Base-by-base conservation (phyloP, 768 basidiomycete species). In the Pleurotus citrinopileatus region DNA sequence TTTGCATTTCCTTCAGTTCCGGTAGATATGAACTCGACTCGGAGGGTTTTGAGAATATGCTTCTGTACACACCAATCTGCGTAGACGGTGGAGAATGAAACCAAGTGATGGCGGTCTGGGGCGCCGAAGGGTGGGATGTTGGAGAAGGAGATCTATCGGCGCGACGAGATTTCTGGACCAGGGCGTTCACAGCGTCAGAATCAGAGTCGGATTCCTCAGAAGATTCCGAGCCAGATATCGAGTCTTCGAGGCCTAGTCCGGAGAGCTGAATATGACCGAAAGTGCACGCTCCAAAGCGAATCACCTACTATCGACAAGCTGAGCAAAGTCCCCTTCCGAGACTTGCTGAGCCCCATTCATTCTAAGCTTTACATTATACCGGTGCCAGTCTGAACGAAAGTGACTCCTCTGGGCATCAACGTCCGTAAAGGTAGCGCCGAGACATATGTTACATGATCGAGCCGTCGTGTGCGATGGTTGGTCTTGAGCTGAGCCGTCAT, bases 381-480 rank as follows among this genome's bases (percentile, higher is more conserved):
- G 82, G 77, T 99, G 96, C 97, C 96, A 98, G 69, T 99, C 96
- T 8, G 91, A 91, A 60, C 86, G 84, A 67, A 91, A 97, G 69
- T 98, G 96, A 1, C 72, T 67, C 47, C 94, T 79, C 61, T 98
- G 94, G 55, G 89, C 89, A 28, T 89, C 83, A 4, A 98, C 79
- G 54, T 87, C 84, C 10, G 72, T 59, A 59, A 98, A 98, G 0
- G 70, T 61, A 2, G 80, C 77, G 3, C 84, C 88, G 15, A 83
- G 74, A 61, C 91, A 94, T 46, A 92, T 71, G 48, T 81, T 87
- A 65, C 91, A 93, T 0, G 84, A 73, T 53, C 82, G 74, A 29
- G 80, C 73, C 27, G 78, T 76, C 13, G 71, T 62, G 22, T 72
- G 64, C 32, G 71, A 53, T 20, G 70, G 56, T 46, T 71, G 65